Evolutionary conservation across 176 grass and related monocot genomes (phyloP).

Genomic region (Elaeis guineensis): DNA sequence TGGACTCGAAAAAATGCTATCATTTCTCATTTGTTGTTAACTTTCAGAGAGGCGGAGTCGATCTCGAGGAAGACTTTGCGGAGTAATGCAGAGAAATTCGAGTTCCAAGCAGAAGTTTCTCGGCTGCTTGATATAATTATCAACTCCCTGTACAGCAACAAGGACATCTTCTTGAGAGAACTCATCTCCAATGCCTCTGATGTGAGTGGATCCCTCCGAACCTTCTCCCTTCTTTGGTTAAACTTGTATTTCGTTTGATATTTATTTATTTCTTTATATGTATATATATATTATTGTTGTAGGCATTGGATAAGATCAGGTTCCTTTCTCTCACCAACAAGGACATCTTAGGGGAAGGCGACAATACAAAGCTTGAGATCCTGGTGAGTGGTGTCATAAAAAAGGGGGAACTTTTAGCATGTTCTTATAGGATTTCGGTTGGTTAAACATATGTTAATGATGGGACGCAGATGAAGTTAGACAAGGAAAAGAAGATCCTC

Average conservation of each 20-base stretch:
- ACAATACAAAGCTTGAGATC: conserved; percentile 94
- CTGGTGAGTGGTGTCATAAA: conserved; percentile 31
- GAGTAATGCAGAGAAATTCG: not conserved
- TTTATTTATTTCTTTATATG: not conserved
- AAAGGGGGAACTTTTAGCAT: not conserved
- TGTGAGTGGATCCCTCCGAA: conserved; percentile 18
- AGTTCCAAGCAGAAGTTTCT: not conserved
- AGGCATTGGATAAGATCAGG: conserved; percentile 97
- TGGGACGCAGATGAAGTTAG: conserved; percentile 79
- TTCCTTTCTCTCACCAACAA: conserved; percentile 92
- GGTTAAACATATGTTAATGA: conserved; percentile 1
- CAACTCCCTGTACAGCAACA: conserved; percentile 12
- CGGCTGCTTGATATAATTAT: not conserved
- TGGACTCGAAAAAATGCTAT: conserved; percentile 2
- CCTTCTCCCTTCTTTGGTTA: too few relatives aligned
- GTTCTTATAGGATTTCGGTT: not conserved
- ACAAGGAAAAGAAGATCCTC: conserved; percentile 87
- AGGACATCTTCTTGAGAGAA: not conserved
- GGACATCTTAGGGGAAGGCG: conserved; percentile 77
- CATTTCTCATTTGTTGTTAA: conserved; percentile 6
- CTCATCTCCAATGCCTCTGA: conserved; percentile 82
- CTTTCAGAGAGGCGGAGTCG: conserved; percentile 44
- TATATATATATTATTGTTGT: not conserved
- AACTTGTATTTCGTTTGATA: too few relatives aligned
- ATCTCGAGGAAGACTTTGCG: not conserved